phyloP scores from a whole-genome alignment of 306 rosid species.

The Lathyrus sativus region DNA sequence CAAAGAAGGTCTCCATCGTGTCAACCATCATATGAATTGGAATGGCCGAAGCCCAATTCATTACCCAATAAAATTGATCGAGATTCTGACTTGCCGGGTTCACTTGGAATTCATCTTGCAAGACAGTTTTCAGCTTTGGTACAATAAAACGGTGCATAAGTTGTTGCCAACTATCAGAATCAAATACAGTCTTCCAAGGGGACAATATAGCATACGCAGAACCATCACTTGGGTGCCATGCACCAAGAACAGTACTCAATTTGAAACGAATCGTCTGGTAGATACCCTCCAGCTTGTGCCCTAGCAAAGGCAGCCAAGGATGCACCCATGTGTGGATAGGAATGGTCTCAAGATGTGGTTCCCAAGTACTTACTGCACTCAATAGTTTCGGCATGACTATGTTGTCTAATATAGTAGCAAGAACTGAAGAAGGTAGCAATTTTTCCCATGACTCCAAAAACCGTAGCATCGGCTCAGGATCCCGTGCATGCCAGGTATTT shows the following conservation, averaged over 20 bases:
- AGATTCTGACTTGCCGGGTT: constrained; percentile 85
- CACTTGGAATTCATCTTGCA: constrained; percentile 90
- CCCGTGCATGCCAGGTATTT: constrained; percentile 90
- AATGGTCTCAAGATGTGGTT: constrained; percentile 87
- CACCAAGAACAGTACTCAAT: constrained; percentile 82
- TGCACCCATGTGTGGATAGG: constrained; percentile 95
- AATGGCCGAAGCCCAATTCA: constrained; percentile 77
- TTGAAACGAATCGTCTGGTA: constrained; percentile 78
- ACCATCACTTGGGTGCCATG: constrained; percentile 91
- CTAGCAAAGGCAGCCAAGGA: constrained; percentile 91
- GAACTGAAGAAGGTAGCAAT: constrained; percentile 71
- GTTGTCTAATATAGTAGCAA: constrained; percentile 62
- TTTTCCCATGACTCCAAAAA: constrained; percentile 85
- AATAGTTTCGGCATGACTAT: constrained; percentile 76
- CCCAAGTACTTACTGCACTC: constrained; percentile 86
- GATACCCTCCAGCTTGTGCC: constrained; percentile 74
- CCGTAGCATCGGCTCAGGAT: constrained; percentile 88
- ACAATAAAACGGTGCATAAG: constrained; percentile 83
- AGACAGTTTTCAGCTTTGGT: constrained; percentile 82
- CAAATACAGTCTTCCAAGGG: constrained; percentile 88
- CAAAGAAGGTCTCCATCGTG: constrained; percentile 80
- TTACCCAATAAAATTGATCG: constrained; percentile 87
- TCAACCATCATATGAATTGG: constrained; percentile 90
- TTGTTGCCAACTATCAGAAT: constrained; percentile 85
- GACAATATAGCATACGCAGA: constrained; percentile 85